A percentile compares a stretch with the other conserved stretches of the same genome.
Conservation (phyloP, 257 asterid species). For the Ilex asprella region DNA sequence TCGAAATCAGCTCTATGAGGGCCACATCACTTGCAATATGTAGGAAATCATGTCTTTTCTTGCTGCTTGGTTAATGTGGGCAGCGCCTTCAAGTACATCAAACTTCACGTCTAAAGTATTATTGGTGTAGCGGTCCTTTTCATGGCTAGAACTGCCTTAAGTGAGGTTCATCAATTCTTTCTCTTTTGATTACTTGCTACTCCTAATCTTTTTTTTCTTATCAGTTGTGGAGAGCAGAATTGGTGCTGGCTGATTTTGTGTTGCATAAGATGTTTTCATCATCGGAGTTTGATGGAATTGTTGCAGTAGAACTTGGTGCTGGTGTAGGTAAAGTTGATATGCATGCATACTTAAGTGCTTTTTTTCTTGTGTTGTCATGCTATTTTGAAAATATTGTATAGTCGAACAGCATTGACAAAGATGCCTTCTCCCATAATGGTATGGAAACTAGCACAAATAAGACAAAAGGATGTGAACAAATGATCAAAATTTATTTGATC, state of each 20-base stretch:
- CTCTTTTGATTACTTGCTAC: slow-evolving; percentile 1
- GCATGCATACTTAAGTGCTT: slow-evolving; percentile 6
- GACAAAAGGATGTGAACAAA: too few relatives aligned
- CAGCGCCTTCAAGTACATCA: too few relatives aligned
- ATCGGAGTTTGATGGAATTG: slow-evolving; percentile 48
- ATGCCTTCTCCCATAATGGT: too few relatives aligned
- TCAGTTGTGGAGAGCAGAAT: slow-evolving; percentile 92
- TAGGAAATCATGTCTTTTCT: too few relatives aligned
- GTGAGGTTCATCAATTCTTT: slow-evolving; percentile 3
- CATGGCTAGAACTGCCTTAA: neutral
- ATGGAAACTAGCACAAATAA: too few relatives aligned
- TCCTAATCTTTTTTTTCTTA: slow-evolving; percentile 5
- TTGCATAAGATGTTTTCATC: slow-evolving; percentile 59
- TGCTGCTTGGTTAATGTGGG: too few relatives aligned
- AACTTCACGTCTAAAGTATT: slow-evolving; percentile 1
- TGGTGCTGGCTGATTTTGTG: slow-evolving; percentile 82
- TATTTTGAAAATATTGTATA: too few relatives aligned
- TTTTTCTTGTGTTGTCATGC: too few relatives aligned
- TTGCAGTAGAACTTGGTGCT: slow-evolving; percentile 86
- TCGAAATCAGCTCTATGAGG: too few relatives aligned
- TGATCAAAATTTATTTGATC: too few relatives aligned
- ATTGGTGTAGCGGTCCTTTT: slow-evolving; percentile 5
- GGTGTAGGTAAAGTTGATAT: slow-evolving; percentile 69
- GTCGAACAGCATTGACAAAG: too few relatives aligned
- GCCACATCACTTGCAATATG: too few relatives aligned